Percentiles rank a stretch among this genome's conserved stretches.
These are phyloP conservation scores for Yarrowia deformans DNA, from an alignment of 805 yeast genomes.

Conservation along the genomic window DNA sequence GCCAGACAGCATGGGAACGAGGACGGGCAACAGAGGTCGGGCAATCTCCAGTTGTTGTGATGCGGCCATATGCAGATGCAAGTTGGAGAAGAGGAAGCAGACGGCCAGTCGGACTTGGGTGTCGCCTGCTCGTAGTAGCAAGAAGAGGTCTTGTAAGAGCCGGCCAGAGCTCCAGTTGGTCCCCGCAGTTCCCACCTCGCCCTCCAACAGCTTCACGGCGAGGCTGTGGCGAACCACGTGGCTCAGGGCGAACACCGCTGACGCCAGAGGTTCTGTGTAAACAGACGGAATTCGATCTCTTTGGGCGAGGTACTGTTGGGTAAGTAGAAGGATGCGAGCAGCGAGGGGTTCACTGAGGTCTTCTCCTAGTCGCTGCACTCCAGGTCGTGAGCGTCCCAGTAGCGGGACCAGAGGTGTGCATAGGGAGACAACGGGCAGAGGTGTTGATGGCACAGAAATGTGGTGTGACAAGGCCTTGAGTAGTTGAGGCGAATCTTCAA, in stretches of 20 bases:
- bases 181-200: slow-evolving; percentile 39
- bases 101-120: slow-evolving; percentile 44
- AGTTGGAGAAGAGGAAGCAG: slow-evolving; percentile 44
- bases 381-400: slow-evolving; percentile 29
- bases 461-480: slow-evolving; percentile 36
- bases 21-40: slow-evolving; percentile 47
- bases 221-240: slow-evolving; percentile 42
- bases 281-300: slow-evolving; percentile 18
- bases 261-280: slow-evolving; percentile 41
- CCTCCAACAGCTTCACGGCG: slow-evolving; percentile 27
- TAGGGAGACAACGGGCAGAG: slow-evolving; percentile 40
- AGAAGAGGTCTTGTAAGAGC: slow-evolving; percentile 42
- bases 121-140: slow-evolving; percentile 42
- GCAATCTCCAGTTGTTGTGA: slow-evolving; percentile 42
- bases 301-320: slow-evolving; percentile 41
- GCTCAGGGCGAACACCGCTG: slow-evolving; percentile 45
- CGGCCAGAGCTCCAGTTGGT: slow-evolving; percentile 39
- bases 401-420: slow-evolving; percentile 39
- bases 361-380: slow-evolving; percentile 20
- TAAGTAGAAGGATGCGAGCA: slow-evolving; percentile 40
- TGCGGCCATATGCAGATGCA: slow-evolving; percentile 43
- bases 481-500: slow-evolving; percentile 27
- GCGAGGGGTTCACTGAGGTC: slow-evolving; percentile 42
- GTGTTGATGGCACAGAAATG: slow-evolving; percentile 37
- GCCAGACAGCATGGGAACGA: slow-evolving; percentile 47